Evolutionary conservation across 805 yeast species (phyloP).

Genomic region (Zygosaccharomyces siamensis): DNA sequence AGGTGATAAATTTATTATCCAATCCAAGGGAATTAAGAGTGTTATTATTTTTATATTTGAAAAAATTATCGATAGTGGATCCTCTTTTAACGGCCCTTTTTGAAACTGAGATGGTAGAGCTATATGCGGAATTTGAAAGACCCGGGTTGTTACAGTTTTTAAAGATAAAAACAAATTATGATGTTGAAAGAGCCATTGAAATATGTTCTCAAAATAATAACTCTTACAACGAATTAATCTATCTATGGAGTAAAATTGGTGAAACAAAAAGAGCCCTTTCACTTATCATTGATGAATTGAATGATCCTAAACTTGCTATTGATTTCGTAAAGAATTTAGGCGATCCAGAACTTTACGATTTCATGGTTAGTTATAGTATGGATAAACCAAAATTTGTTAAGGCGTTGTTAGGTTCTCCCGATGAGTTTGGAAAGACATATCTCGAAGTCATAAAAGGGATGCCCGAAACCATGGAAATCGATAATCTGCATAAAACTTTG

Average conservation of each 20-base stretch:
- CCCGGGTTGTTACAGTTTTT: constrained; percentile 55
- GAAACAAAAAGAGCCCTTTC: constrained; percentile 69
- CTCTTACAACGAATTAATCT: constrained; percentile 66
- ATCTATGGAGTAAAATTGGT: constrained; percentile 76
- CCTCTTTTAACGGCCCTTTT: constrained; percentile 48
- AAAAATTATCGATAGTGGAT: constrained; percentile 52
- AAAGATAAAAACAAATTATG: constrained; percentile 53
- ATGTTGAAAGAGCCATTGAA: constrained; percentile 64
- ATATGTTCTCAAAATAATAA: constrained; percentile 48
- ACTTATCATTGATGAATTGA: constrained; percentile 68
- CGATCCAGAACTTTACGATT: constrained; percentile 78
- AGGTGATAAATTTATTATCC: constrained; percentile 46
- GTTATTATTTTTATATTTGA: constrained; percentile 62
- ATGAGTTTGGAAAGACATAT: constrained; percentile 56
- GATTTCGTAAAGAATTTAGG: constrained; percentile 64
- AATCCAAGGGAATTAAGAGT: constrained; percentile 39
- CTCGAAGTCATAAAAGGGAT: constrained; percentile 62
- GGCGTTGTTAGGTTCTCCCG: constrained; percentile 65
- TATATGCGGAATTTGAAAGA: constrained; percentile 60
- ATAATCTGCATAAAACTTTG: constrained; percentile 59
- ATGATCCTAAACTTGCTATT: constrained; percentile 78
- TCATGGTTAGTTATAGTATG: constrained; percentile 64
- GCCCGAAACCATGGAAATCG: constrained; percentile 56
- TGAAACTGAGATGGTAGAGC: constrained; percentile 61
- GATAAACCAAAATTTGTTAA: constrained; percentile 71